phyloP scores from a whole-genome alignment of 106 monocot species.

The Dendrobium nobile region DNA sequence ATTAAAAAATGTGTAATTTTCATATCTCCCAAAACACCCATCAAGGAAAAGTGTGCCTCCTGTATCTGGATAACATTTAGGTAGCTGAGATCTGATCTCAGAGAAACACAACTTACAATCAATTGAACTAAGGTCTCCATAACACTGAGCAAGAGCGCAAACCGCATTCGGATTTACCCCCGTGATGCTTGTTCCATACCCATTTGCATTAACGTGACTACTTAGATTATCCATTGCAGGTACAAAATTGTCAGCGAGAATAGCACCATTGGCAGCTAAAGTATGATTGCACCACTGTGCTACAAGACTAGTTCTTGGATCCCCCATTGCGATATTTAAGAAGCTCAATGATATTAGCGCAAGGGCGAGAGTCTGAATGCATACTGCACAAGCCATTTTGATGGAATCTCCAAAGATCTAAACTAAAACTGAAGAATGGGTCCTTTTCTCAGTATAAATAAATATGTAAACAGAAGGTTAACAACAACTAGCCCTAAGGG shows the following conservation, averaged over 20 bases:
- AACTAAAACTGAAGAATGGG: neutral
- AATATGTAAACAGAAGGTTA: neutral
- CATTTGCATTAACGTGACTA: conserved; percentile 28
- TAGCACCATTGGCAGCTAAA: conserved; percentile 12
- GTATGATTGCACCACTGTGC: conserved; percentile 25
- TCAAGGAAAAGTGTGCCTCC: conserved; percentile 47
- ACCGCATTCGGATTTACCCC: conserved; percentile 40
- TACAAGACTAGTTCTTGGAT: conserved; percentile 33
- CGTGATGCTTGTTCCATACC: conserved; percentile 27
- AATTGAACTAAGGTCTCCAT: conserved; percentile 32
- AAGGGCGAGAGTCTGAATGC: neutral
- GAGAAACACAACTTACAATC: conserved; percentile 57
- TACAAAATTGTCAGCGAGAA: conserved; percentile 40
- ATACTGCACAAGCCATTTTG: neutral
- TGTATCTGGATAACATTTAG: conserved; percentile 46
- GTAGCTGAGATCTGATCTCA: conserved; percentile 49
- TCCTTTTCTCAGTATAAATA: neutral
- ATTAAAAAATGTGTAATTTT: conserved; percentile 47
- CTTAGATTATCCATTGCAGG: conserved; percentile 50
- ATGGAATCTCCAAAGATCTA: neutral
- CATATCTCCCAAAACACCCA: conserved; percentile 61
- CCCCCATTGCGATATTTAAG: conserved; percentile 14
- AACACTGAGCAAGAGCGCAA: conserved; percentile 46
- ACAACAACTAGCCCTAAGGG: neutral
- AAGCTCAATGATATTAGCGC: conserved; percentile 12